Evolutionary conservation across 2,329 filamentous ascomycete species (phyloP), one percentile per base, ranked within the genome.

Genomic region (Drechslera avenae): DNA sequence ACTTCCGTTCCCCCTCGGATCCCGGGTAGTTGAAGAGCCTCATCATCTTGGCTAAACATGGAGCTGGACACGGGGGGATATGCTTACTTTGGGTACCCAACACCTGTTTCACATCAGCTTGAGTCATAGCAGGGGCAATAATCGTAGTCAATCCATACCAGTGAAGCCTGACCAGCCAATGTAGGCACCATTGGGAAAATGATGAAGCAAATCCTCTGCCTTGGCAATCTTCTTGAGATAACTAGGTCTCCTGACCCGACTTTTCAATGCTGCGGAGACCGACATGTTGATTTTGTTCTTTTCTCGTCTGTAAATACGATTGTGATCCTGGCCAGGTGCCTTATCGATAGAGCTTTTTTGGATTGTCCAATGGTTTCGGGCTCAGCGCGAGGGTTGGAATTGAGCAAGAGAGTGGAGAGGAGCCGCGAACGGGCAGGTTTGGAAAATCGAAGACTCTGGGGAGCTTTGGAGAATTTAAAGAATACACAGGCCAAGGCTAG

Each of bases 131-230:
- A 23, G 21, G 7, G 26, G 10, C 9, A 12, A 28, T 2, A 28
- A 13, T 3, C 2, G 9, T 28, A 3, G 9, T 2, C 12, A 28
- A 28, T 10, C 9, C 46, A 95, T 90, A 64, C 90, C 91, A 10
- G 91, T 96, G 76, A 96, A 96, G 8, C 91, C 91, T 58, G 86
- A 91, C 91, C 91, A 96, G 67, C 91, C 91, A 65, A 96, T 84
- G 74, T 94, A 94, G n/a, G 89, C 77, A 69, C 86, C 87, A 79
- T 94, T 84, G 59, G 91, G 91, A 67, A 96, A 96, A 62, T 89
- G 82, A 57, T 88, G 81, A 53, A 96, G 81, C 58, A 95, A 75
- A 72, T 95, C 90, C 73, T 94, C 85, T 31, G 91, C 85, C 64
- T 86, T 86, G 64, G 87, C 86, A 52, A 96, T 79, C 81, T 93